A percentile compares a stretch with the other conserved stretches of the same genome.
Conservation (phyloP, 768 basidiomycete species). For the Infundibulicybe gibba region DNA sequence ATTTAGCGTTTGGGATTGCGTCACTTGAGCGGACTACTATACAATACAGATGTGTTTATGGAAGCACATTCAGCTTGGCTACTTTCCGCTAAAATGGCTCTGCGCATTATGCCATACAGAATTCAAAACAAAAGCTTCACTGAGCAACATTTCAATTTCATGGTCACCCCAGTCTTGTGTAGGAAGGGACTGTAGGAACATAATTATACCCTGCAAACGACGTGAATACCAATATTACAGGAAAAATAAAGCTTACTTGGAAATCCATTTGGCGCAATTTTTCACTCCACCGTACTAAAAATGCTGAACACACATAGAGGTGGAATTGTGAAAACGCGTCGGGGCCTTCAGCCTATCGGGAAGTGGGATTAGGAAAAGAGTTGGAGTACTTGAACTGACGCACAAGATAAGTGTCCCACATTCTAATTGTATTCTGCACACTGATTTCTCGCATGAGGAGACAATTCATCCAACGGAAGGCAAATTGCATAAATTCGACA, state of each 20-base stretch:
- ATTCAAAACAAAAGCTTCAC: slow-evolving; percentile 92
- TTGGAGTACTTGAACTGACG: slow-evolving; percentile 19
- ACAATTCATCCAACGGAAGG: slow-evolving; percentile 99
- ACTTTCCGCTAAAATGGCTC: slow-evolving; percentile 73
- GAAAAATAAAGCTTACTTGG: slow-evolving; percentile 55
- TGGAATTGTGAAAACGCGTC: slow-evolving; percentile 99
- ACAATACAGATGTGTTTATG: neutral
- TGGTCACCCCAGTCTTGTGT: slow-evolving; percentile 95
- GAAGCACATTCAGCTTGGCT: slow-evolving; percentile 5
- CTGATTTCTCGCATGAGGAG: slow-evolving; percentile 97
- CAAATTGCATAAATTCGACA: slow-evolving; percentile 99
- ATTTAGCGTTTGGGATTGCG: neutral
- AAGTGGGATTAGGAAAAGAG: slow-evolving; percentile 2
- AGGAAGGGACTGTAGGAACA: slow-evolving; percentile 93
- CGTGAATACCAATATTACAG: too few species aligned
- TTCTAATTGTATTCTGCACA: slow-evolving; percentile 93
- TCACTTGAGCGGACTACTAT: neutral
- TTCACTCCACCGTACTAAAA: slow-evolving; percentile 94
- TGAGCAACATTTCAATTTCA: slow-evolving; percentile 92
- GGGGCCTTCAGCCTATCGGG: slow-evolving; percentile 82
- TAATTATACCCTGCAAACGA: slow-evolving; percentile 90
- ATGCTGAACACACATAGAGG: slow-evolving; percentile 96
- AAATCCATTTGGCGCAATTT: slow-evolving; percentile 96
- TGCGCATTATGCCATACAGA: slow-evolving; percentile 93
- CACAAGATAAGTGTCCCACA: slow-evolving; percentile 99